These are phyloP conservation scores for Prunus kanzakura DNA, from an alignment of 306 rosid genomes.

Conservation along the genomic window DNA sequence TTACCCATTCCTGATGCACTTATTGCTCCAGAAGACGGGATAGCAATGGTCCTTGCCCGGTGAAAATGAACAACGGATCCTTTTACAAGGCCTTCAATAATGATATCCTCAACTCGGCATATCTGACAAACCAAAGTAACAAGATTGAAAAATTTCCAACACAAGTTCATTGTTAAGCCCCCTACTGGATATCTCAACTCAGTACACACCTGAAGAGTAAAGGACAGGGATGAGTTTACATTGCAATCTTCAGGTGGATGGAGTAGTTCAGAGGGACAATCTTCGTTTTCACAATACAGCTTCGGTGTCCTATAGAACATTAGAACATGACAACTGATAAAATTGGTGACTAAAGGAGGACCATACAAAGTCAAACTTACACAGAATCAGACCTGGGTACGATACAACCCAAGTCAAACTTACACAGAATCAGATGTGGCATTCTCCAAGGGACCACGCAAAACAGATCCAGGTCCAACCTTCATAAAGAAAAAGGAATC, in stretches of 20 bases:
- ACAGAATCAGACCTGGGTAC: slow-evolving; percentile 30
- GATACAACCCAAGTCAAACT: slow-evolving; percentile 36
- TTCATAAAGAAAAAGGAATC: slow-evolving; percentile 33
- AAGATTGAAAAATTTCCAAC: slow-evolving; percentile 16
- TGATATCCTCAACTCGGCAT: slow-evolving; percentile 92
- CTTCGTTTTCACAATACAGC: slow-evolving; percentile 67
- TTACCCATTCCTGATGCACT: slow-evolving; percentile 96
- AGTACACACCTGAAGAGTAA: slow-evolving; percentile 82
- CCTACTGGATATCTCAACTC: slow-evolving; percentile 19
- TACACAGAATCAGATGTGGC: slow-evolving; percentile 74
- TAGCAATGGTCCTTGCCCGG: slow-evolving; percentile 84
- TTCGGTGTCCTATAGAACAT: slow-evolving; percentile 69
- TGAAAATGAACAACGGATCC: slow-evolving; percentile 98
- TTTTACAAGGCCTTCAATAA: slow-evolving; percentile 82
- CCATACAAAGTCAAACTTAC: slow-evolving; percentile 45
- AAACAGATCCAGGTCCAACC: slow-evolving; percentile 94
- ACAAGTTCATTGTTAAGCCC: slow-evolving; percentile 14
- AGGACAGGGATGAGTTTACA: slow-evolving; percentile 87
- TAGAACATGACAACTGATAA: slow-evolving; percentile 23
- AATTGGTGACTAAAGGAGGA: slow-evolving; percentile 17
- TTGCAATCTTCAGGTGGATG: slow-evolving; percentile 99
- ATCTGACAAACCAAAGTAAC: slow-evolving; percentile 52
- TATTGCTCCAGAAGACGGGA: slow-evolving; percentile 72
- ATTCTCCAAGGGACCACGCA: slow-evolving; percentile 95
- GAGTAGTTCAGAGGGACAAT: slow-evolving; percentile 77